These are phyloP conservation scores for Metschnikowia continentalis DNA, from an alignment of 805 yeast genomes.

Conservation along the genomic window DNA sequence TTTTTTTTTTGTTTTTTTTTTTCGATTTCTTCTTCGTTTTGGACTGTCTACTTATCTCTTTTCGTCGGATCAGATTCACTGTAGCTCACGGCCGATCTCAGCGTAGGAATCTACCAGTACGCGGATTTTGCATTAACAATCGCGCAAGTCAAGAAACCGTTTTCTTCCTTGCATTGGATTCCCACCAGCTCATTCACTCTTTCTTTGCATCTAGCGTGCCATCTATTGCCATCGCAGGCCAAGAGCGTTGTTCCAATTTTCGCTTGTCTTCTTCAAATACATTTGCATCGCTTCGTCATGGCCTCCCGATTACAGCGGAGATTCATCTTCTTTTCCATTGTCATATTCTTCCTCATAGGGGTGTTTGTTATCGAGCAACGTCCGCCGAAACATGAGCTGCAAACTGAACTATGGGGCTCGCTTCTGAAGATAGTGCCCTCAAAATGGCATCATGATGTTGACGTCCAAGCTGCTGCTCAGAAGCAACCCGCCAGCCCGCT, in stretches of 20 bases:
- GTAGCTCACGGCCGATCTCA: not conserved
- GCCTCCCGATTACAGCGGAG: constrained; percentile 12
- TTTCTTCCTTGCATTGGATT: not conserved
- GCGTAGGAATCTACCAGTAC: not conserved
- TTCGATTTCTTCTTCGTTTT: not conserved
- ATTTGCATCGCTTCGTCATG: constrained; percentile 3
- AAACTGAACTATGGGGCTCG: constrained; percentile 8
- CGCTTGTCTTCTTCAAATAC: not conserved
- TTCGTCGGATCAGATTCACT: not conserved
- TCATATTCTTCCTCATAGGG: constrained; percentile 15
- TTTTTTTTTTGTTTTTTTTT: not conserved
- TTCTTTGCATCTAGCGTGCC: not conserved
- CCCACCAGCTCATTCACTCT: not conserved
- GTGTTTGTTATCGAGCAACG: constrained; percentile 15
- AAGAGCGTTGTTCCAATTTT: not conserved
- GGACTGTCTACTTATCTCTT: too few species aligned
- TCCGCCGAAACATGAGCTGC: constrained; percentile 9
- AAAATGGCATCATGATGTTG: constrained; percentile 2
- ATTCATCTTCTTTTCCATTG: constrained; percentile 7
- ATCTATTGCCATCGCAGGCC: not conserved
- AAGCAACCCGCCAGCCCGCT: not conserved
- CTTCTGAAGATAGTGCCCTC: constrained; percentile 11
- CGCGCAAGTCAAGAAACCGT: not conserved
- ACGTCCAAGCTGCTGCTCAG: not conserved
- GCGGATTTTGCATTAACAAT: not conserved